Percentiles rank a stretch among this genome's conserved stretches.
Conservation (phyloP, 2,329 filamentous ascomycete genomes). For the Microascus cirrosus region DNA sequence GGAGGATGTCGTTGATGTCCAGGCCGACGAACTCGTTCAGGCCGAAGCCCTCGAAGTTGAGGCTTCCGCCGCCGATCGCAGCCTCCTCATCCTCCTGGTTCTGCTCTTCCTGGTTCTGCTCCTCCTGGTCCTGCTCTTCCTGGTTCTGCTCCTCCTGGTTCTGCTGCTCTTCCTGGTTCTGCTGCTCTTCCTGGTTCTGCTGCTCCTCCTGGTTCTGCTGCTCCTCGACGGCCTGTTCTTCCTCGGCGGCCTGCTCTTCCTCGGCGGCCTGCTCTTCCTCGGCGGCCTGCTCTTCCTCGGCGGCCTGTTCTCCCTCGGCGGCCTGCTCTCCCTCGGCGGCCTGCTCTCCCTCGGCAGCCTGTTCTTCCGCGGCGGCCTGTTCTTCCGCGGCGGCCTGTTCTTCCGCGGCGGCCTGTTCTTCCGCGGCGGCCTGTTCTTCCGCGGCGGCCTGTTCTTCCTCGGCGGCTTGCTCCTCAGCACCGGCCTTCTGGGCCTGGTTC, state of each 20-base stretch:
- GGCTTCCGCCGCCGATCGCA: neutral
- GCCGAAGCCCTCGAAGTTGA: neutral
- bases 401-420: neutral
- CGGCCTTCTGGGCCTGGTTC: neutral
- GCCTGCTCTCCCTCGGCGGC: neutral
- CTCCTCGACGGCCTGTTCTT: neutral
- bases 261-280: neutral
- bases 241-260: neutral
- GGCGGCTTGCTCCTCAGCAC: neutral
- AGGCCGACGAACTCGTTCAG: conserved; percentile 2
- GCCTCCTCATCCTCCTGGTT: neutral
- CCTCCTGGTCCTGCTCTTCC: conserved; percentile 5
- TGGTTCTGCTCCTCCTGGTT: conserved; percentile 2
- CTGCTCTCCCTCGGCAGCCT: neutral
- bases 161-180: neutral
- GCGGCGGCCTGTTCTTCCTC: neutral
- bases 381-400: conserved; percentile 2
- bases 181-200: neutral
- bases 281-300: conserved; percentile 3
- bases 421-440: neutral
- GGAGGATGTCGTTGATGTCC: neutral
- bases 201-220: neutral
- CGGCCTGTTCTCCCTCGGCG: conserved; percentile 2
- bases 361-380: conserved; percentile 5
- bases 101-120: conserved; percentile 5